Evolutionary conservation across 2,329 filamentous ascomycete species (phyloP), one percentile per base, ranked within the genome.

Genomic region (Aspergillus tanneri): DNA sequence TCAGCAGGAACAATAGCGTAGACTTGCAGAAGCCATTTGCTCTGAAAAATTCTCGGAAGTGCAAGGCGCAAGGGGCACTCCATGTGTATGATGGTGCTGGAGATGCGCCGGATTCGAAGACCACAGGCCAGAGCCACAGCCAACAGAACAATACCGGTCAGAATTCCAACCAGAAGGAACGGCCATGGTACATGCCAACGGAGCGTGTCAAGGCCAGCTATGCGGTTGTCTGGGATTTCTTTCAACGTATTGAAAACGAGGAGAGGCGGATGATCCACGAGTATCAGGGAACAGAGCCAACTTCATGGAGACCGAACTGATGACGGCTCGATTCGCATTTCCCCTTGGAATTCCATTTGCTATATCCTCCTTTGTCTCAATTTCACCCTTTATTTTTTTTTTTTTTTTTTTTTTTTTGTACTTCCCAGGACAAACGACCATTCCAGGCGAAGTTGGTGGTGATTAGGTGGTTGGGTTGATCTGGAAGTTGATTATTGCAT

Each of bases 31-130:
- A 66, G 43, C 53, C 55, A n/a, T 56, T 56, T n/a, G 58, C 63
- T 8, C 47, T 61, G 4, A 57, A 62, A 23, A 53, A 59, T 21
- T 57, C 61, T n/a, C 61, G 62, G 23, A 63, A 60, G 32, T 55
- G 65, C 34, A 65, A 62, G 44, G 62, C 57, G 8, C 62, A 66
- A 48, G 65, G 58, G 2, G 60, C 52, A 56, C 12, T 62, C 62
- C 41, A n/a, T n/a, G n/a, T n/a, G n/a, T n/a, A n/a, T n/a, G 66
- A 67, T 43, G 63, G 65, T 8, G 45, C 59, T n/a, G 58, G 49
- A 14, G 61, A 64, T 37, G 25, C 34, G 18, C 35, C 53, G n/a
- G 28, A 25, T 28, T 16, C 23, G 32, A 21, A 10, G n/a, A n/a
- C n/a, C n/a, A n/a, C n/a, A n/a, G n/a, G n/a, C n/a, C n/a, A n/a